Evolutionary conservation across 768 basidiomycete species (phyloP).

Genomic region (Boletales sp.): DNA sequence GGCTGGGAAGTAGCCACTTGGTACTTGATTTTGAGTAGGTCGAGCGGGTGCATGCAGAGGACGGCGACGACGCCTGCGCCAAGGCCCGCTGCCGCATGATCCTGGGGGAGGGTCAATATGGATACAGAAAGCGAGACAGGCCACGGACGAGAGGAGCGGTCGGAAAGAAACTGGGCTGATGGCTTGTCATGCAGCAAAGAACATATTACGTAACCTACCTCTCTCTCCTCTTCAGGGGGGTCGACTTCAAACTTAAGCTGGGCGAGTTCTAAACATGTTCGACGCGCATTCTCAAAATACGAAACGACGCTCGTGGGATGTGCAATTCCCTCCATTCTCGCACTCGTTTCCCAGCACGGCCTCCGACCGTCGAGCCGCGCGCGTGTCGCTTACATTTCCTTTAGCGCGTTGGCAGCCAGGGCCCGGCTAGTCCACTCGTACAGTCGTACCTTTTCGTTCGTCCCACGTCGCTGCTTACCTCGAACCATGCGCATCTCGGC

Average conservation of each 20-base stretch:
- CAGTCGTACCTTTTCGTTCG: too few relatives aligned
- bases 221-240: too few relatives aligned
- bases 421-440: too few relatives aligned
- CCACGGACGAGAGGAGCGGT: constrained; percentile 31
- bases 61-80: constrained; percentile 91
- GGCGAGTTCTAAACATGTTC: too few relatives aligned
- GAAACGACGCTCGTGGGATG: too few relatives aligned
- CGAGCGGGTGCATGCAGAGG: constrained; percentile 95
- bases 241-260: too few relatives aligned
- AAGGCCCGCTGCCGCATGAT: constrained; percentile 93
- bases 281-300: too few relatives aligned
- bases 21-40: constrained; percentile 90
- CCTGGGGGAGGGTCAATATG: constrained; percentile 44
- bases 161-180: constrained; percentile 41
- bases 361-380: too few relatives aligned
- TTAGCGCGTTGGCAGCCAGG: too few relatives aligned
- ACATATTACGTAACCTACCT: constrained; percentile 13
- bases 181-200: constrained; percentile 24
- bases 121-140: background rate
- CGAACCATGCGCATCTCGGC: constrained; percentile 14
- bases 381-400: too few relatives aligned
- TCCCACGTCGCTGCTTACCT: constrained; percentile 1
- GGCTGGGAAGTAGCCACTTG: constrained; percentile 77
- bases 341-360: too few relatives aligned
- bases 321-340: too few relatives aligned